Base-by-base conservation (phyloP, 2,329 filamentous ascomycete species). In the Colletotrichum musicola region DNA sequence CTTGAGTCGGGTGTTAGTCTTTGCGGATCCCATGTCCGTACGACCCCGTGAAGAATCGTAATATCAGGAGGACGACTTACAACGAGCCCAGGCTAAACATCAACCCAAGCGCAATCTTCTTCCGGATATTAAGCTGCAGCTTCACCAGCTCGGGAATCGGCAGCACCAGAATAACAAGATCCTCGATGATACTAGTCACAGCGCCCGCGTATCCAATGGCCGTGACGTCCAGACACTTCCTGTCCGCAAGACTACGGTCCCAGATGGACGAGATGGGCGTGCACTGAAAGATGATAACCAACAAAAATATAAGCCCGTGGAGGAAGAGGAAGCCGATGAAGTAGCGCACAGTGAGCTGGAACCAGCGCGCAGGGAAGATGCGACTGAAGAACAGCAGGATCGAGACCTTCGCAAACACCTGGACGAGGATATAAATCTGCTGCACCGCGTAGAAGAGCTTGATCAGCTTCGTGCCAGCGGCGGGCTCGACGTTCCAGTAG, bases 11-110 rank as follows among this genome's bases (percentile, higher is more conserved):
- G 6, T 7, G 30, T 35, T 10, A 35, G 30, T 4, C 30, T 35
- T 9, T 4, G 27, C 4, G 12, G 7, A 35, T 35, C 30, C 30
- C 30, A 35, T 4, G 1, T 35, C 3, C 30, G 30, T 35, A 35
- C 30, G 9, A 35, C 30, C 7, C 27, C 9, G 7, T 2, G 5
- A 7, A 10, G 27, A 9, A 30, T 10, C 6, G 27, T 10, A 4
- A 30, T 7, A 10, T 2, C 27, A 9, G 27, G 2, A 1, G 27
- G 9, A 9, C 2, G 87, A 67, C 86, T 35, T 88, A 89, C 74
- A 92, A 92, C 47, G 88, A 84, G 70, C 90, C 90, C 63, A 91
- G 88, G 70, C 88, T 86, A 75, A 93, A 92, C 1, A 90, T 91
- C 54, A 91, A 79, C 50, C 90, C 82, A 18, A 92, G 76, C 25